A percentile compares a stretch with the other conserved stretches of the same genome.
Conservation (phyloP, 2,329 filamentous ascomycete genomes). For the Neoscytalidium dimidiatum region DNA sequence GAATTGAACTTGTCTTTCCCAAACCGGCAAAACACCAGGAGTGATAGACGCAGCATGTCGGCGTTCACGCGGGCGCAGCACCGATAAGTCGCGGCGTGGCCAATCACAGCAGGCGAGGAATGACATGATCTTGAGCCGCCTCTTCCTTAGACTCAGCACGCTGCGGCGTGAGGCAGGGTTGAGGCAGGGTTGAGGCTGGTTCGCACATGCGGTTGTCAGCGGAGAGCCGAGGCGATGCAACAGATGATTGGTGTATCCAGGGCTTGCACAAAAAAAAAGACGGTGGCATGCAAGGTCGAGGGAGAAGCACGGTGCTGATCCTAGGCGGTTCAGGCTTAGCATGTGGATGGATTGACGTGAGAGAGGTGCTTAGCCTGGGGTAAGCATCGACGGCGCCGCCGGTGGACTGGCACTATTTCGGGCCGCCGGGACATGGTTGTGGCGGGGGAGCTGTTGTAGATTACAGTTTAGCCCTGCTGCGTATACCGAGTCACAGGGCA, state of each 20-base stretch:
- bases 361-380: neutral
- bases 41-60: neutral
- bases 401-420: neutral
- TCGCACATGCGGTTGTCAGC: constrained; percentile 4
- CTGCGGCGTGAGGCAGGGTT: neutral
- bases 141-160: neutral
- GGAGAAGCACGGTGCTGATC: neutral
- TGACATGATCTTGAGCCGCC: constrained; percentile 1
- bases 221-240: constrained; percentile 2
- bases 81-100: neutral
- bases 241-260: neutral
- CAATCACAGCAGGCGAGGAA: neutral
- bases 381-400: neutral
- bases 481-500: neutral
- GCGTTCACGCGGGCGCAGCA: constrained; percentile 1
- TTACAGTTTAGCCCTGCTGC: neutral
- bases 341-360: neutral
- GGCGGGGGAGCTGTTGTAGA: neutral
- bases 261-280: neutral
- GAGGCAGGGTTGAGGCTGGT: no score
- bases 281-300: neutral
- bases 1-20: neutral
- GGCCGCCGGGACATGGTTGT: neutral
- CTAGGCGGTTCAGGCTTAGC: neutral
- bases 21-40: neutral